phyloP scores from a whole-genome alignment of 2,329 filamentous ascomycete species.

The Aspergillus fumigatiaffinis region DNA sequence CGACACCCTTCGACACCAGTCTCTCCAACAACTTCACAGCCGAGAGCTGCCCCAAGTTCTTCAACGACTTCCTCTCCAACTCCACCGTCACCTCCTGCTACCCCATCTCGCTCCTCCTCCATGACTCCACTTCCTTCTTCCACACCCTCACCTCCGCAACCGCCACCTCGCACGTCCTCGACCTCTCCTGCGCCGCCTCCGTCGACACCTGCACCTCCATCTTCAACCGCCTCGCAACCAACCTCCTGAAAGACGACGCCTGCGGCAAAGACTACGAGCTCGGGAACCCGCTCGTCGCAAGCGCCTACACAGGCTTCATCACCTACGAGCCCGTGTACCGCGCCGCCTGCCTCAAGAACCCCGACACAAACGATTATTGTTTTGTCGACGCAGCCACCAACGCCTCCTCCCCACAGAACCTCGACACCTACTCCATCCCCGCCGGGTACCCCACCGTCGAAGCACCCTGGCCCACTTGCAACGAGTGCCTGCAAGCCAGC shows the following conservation, averaged over 20 bases:
- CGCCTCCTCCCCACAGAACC: constrained; percentile 62
- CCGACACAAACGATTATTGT: constrained; percentile 63
- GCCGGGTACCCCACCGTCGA: constrained; percentile 68
- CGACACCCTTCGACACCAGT: constrained; percentile 64
- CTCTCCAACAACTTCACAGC: constrained; percentile 60
- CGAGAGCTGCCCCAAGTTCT: constrained; percentile 51
- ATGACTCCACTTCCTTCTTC: constrained; percentile 86
- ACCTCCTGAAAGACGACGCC: constrained; percentile 59
- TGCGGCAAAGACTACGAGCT: constrained; percentile 68
- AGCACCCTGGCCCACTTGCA: constrained; percentile 68
- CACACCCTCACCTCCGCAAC: constrained; percentile 67
- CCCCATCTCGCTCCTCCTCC: constrained; percentile 76
- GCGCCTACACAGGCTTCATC: constrained; percentile 71
- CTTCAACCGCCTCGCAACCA: constrained; percentile 61
- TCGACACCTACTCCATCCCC: constrained; percentile 81
- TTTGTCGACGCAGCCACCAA: constrained; percentile 85
- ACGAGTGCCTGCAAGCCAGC: constrained; percentile 68
- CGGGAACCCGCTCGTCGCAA: constrained; percentile 65
- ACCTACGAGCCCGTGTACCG: constrained; percentile 75
- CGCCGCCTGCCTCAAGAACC: constrained; percentile 73
- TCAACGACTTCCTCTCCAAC: constrained; percentile 63
- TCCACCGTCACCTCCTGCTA: constrained; percentile 69
- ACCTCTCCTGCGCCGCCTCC: constrained; percentile 70
- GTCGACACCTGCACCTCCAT: constrained; percentile 61
- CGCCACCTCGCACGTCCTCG: constrained; percentile 71